Conservation (phyloP, 768 basidiomycete genomes). For the Russula earlei region DNA sequence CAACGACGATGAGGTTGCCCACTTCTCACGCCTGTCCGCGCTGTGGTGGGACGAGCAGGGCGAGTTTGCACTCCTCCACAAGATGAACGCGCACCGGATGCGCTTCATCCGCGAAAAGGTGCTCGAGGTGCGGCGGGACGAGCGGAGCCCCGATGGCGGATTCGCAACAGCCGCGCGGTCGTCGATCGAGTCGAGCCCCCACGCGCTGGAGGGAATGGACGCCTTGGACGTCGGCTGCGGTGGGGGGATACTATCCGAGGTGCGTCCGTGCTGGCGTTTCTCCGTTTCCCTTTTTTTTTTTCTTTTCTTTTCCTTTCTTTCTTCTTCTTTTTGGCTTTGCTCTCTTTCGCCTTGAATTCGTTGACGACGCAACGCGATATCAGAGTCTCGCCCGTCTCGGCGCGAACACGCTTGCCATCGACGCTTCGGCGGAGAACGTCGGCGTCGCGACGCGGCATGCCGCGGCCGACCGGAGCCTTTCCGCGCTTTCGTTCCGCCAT, state of each 20-base stretch:
- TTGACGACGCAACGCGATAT: background rate
- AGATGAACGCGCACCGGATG: conserved; percentile 89
- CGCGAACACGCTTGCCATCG: conserved; percentile 82
- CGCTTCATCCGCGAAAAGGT: conserved; percentile 76
- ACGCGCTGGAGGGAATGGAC: conserved; percentile 50
- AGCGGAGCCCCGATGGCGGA: conserved; percentile 24
- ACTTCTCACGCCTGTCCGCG: conserved; percentile 83
- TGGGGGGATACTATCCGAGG: conserved; percentile 89
- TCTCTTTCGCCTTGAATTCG: too few species aligned
- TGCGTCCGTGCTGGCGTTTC: conserved; percentile 26
- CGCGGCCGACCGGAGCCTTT: conserved; percentile 57
- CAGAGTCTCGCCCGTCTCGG: conserved; percentile 85
- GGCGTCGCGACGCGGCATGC: conserved; percentile 79
- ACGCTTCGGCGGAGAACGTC: conserved; percentile 84
- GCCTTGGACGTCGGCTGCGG: conserved; percentile 93
- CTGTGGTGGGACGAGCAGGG: conserved; percentile 95
- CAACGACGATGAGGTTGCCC: conserved; percentile 74
- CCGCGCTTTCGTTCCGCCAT: conserved; percentile 55
- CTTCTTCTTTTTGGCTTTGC: too few species aligned
- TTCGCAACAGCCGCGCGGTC: conserved; percentile 20
- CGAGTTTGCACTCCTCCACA: conserved; percentile 80
- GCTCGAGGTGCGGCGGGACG: conserved; percentile 50
- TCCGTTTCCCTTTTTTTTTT: background rate
- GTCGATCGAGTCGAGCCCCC: conserved; percentile 16
- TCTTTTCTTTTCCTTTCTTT: background rate